A percentile compares a stretch with the other conserved stretches of the same genome.
Conservation (phyloP, 805 yeast species). For the Ogataea sp. region DNA sequence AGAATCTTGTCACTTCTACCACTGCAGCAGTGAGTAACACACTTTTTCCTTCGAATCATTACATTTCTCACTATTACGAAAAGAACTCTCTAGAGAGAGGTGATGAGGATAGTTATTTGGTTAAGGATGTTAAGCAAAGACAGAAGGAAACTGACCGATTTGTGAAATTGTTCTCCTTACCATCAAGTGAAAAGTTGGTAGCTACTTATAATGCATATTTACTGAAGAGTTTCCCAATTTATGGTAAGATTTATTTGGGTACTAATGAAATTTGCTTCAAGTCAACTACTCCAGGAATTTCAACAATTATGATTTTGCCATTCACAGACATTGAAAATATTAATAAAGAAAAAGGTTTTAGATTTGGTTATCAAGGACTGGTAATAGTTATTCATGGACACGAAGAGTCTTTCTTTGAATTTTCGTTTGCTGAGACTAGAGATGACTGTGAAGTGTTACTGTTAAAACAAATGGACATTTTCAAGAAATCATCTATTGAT, state of each 20-base stretch:
- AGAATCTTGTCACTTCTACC: conserved; percentile 1
- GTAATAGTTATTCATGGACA: conserved; percentile 64
- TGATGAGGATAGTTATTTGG: conserved; percentile 40
- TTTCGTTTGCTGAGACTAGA: conserved; percentile 52
- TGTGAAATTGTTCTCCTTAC: conserved; percentile 56
- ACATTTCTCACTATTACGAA: conserved; percentile 45
- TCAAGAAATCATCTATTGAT: conserved; percentile 17
- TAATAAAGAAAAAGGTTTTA: conserved; percentile 56
- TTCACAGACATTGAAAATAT: conserved; percentile 63
- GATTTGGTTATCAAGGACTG: conserved; percentile 65
- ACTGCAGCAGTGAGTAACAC: not conserved
- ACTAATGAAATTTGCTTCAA: conserved; percentile 66
- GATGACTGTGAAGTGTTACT: conserved; percentile 64
- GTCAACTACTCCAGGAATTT: conserved; percentile 68
- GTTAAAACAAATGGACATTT: conserved; percentile 40
- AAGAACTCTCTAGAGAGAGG: conserved; percentile 28
- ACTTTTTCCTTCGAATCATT: not conserved
- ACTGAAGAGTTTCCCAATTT: conserved; percentile 64
- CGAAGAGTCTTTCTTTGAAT: conserved; percentile 73
- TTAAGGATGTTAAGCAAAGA: conserved; percentile 35
- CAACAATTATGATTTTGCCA: conserved; percentile 79
- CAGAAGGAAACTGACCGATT: conserved; percentile 48
- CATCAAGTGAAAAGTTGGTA: conserved; percentile 39
- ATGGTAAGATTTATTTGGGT: conserved; percentile 78
- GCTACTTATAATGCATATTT: conserved; percentile 68